Conservation (phyloP, 1,284 basidiomycete species). For the Microbotryum violaceum region DNA sequence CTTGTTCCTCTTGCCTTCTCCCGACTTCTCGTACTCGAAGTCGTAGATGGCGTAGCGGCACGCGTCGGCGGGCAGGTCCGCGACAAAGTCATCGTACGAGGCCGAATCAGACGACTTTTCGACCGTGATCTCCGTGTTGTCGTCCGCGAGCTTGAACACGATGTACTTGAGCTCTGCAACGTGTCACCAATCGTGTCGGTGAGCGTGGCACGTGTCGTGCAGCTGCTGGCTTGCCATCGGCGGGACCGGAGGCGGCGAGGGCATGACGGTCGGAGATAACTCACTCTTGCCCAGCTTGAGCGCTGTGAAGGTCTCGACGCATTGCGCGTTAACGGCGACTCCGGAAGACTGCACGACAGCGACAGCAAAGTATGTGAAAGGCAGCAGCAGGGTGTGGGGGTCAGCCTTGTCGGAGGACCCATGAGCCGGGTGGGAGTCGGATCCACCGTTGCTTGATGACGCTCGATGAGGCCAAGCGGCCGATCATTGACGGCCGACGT, state of each 20-base stretch:
- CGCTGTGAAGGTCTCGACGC: constrained; percentile 58
- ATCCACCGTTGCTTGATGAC: too few relatives aligned
- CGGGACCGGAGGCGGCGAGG: neutral
- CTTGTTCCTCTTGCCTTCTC: constrained; percentile 78
- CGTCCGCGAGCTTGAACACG: constrained; percentile 61
- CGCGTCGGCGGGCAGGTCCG: constrained; percentile 63
- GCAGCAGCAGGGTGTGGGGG: neutral
- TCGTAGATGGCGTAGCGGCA: constrained; percentile 91
- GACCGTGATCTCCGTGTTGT: constrained; percentile 67
- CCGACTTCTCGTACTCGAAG: constrained; percentile 74
- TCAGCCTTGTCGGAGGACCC: too few relatives aligned
- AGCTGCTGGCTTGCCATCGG: too few relatives aligned
- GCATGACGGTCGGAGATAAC: constrained; percentile 2
- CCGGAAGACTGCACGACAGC: constrained; percentile 59
- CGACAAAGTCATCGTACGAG: constrained; percentile 71
- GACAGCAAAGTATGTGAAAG: neutral
- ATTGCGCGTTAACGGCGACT: constrained; percentile 55
- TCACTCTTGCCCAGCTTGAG: constrained; percentile 72
- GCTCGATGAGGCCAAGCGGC: too few relatives aligned
- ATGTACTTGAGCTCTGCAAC: constrained; percentile 64
- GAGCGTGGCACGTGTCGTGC: neutral
- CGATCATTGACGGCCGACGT: too few relatives aligned
- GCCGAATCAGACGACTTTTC: constrained; percentile 50
- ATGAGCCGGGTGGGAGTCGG: too few relatives aligned
- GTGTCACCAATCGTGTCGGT: neutral